phyloP scores from a whole-genome alignment of 495 filamentous ascomycete genomes.

The Penicillium crystallinum region DNA sequence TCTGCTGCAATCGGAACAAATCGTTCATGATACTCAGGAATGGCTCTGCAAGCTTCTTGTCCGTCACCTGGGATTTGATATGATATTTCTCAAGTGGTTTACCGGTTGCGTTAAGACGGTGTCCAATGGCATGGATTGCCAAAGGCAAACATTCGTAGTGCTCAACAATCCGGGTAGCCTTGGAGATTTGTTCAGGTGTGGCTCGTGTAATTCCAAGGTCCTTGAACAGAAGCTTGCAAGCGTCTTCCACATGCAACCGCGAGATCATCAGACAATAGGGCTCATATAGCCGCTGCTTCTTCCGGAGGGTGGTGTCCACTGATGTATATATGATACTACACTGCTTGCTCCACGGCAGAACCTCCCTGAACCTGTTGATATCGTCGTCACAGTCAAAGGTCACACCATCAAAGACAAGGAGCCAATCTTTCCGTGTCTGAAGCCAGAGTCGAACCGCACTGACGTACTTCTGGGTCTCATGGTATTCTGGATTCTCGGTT shows the following conservation, averaged over 20 bases:
- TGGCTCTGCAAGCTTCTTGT: slow-evolving; percentile 62
- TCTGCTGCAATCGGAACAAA: slow-evolving; percentile 52
- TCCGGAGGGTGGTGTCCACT: slow-evolving; percentile 59
- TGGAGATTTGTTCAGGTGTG: slow-evolving; percentile 51
- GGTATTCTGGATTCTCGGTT: slow-evolving; percentile 28
- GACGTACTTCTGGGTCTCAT: slow-evolving; percentile 51
- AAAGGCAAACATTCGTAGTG: slow-evolving; percentile 68
- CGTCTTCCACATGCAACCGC: slow-evolving; percentile 52
- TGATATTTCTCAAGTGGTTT: slow-evolving; percentile 66
- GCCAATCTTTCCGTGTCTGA: slow-evolving; percentile 63
- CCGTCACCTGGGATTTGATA: slow-evolving; percentile 60
- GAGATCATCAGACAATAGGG: slow-evolving; percentile 65
- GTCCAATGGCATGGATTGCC: slow-evolving; percentile 74
- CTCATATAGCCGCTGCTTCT: slow-evolving; percentile 65
- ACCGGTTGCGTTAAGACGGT: slow-evolving; percentile 63
- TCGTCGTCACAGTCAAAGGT: slow-evolving; percentile 58
- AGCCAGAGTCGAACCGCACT: slow-evolving; percentile 64
- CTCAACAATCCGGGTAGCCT: slow-evolving; percentile 61
- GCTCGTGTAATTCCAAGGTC: slow-evolving; percentile 49
- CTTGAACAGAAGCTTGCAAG: slow-evolving; percentile 54
- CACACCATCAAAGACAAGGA: slow-evolving; percentile 72
- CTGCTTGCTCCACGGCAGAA: slow-evolving; percentile 63
- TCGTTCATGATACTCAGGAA: slow-evolving; percentile 69
- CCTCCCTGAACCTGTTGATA: slow-evolving; percentile 52
- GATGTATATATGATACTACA: slow-evolving; percentile 77